phyloP scores from a whole-genome alignment of 2,329 filamentous ascomycete genomes.

The Aureobasidium zeae region DNA sequence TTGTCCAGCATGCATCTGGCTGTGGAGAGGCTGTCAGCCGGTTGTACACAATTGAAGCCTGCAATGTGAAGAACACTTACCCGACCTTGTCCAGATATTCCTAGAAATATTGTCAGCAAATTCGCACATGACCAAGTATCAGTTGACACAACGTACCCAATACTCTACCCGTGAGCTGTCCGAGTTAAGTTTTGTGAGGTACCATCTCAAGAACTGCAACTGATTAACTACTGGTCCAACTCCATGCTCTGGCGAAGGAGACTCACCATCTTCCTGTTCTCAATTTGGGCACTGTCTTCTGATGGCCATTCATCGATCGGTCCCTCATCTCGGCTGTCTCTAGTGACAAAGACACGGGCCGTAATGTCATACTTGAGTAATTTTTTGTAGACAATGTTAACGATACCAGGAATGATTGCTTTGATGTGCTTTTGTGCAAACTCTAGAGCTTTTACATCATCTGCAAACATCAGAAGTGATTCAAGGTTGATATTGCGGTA shows the following conservation, averaged over 20 bases:
- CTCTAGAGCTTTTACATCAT: conserved; percentile 61
- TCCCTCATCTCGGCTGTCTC: conserved; percentile 54
- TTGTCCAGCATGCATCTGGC: conserved; percentile 72
- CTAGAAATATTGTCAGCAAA: neutral
- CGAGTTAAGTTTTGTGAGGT: conserved; percentile 63
- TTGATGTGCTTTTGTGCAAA: conserved; percentile 67
- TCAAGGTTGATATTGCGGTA: neutral
- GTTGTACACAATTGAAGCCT: neutral
- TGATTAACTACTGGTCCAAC: neutral
- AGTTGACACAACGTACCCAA: conserved; percentile 43
- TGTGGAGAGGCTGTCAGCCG: conserved; percentile 22
- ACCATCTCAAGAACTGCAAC: conserved; percentile 55
- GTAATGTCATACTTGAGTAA: conserved; percentile 74
- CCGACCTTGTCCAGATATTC: conserved; percentile 77
- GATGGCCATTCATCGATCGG: conserved; percentile 54
- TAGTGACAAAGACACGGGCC: conserved; percentile 60
- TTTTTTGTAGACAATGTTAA: conserved; percentile 79
- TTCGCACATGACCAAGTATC: neutral
- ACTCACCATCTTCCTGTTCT: conserved; percentile 57
- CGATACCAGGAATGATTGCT: conserved; percentile 70
- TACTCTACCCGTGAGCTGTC: conserved; percentile 68
- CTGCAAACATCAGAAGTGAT: conserved; percentile 35
- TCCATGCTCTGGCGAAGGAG: too few species aligned
- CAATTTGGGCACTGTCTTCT: conserved; percentile 65
- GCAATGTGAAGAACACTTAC: conserved; percentile 32